These are phyloP conservation scores for Selaginella moellendorffii DNA, from an alignment of 75 land plant species.

Conservation along the genomic window DNA sequence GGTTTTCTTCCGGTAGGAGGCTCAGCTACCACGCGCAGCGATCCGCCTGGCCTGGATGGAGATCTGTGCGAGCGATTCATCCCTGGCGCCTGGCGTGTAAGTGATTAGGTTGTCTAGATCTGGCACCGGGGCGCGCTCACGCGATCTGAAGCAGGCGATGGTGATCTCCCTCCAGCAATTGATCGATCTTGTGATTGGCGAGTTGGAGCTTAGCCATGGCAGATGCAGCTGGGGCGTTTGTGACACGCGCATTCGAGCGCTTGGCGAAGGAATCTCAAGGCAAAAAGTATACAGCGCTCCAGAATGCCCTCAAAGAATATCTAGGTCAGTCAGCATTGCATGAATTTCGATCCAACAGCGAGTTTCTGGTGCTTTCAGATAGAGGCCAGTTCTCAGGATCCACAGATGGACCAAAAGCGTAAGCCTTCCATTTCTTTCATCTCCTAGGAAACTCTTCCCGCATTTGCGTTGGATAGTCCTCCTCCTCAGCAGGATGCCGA, in stretches of 20 bases:
- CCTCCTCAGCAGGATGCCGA: neutral
- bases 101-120: too few relatives aligned
- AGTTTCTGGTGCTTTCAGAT: conserved; percentile 2
- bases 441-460: neutral
- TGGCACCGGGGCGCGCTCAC: too few relatives aligned
- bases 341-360: neutral
- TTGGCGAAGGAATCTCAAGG: conserved; percentile 66
- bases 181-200: neutral
- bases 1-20: too few relatives aligned
- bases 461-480: neutral
- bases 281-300: conserved; percentile 56
- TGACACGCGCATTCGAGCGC: conserved; percentile 70
- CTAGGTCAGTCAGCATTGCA: conserved; percentile 35
- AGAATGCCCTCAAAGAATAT: conserved; percentile 56
- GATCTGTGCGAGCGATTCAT: too few relatives aligned
- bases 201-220: conserved; percentile 19
- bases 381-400: neutral
- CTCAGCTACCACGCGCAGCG: too few relatives aligned
- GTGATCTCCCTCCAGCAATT: neutral
- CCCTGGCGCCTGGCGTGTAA: too few relatives aligned
- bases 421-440: neutral
- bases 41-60: too few relatives aligned
- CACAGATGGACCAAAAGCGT: neutral
- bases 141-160: too few relatives aligned
- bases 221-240: conserved; percentile 69